A percentile compares a stretch with the other conserved stretches of the same genome.
These are phyloP conservation scores for Oryza brachyantha DNA, from an alignment of 176 grass and related monocot species.

Conservation along the genomic window DNA sequence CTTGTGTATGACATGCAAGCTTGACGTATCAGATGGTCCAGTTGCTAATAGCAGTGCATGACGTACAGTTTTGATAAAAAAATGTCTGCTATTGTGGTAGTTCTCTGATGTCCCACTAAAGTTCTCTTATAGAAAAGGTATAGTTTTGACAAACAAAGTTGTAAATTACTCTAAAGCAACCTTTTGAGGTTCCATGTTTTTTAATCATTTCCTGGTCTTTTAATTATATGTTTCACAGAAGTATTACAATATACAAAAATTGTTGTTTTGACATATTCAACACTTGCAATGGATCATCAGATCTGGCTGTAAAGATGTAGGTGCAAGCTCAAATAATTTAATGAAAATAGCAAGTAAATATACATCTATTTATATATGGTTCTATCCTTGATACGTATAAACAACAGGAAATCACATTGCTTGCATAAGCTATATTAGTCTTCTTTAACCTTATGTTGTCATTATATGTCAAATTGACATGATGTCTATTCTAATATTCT, in stretches of 20 bases:
- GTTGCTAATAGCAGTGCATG: neutral
- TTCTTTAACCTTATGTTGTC: neutral
- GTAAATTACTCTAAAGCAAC: neutral
- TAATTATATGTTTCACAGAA: neutral
- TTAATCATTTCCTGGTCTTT: neutral
- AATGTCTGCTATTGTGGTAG: neutral
- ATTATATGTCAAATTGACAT: neutral
- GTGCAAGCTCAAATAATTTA: neutral
- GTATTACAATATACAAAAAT: slow-evolving; percentile 1
- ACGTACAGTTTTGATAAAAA: neutral
- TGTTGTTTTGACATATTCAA: slow-evolving; percentile 4
- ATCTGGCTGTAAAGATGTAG: neutral
- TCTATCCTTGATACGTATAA: neutral
- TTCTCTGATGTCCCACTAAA: neutral
- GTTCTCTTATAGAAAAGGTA: neutral
- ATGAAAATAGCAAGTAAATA: neutral
- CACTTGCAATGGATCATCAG: neutral
- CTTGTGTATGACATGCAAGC: neutral
- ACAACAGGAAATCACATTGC: neutral
- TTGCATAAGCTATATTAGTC: slow-evolving; percentile 12
- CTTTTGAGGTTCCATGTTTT: neutral
- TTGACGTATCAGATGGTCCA: neutral
- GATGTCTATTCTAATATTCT: neutral
- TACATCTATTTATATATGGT: slow-evolving; percentile 11
- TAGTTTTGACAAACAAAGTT: neutral